Evolutionary conservation across 2,329 filamentous ascomycete genomes (phyloP).

Genomic region (Didymella pinodella): DNA sequence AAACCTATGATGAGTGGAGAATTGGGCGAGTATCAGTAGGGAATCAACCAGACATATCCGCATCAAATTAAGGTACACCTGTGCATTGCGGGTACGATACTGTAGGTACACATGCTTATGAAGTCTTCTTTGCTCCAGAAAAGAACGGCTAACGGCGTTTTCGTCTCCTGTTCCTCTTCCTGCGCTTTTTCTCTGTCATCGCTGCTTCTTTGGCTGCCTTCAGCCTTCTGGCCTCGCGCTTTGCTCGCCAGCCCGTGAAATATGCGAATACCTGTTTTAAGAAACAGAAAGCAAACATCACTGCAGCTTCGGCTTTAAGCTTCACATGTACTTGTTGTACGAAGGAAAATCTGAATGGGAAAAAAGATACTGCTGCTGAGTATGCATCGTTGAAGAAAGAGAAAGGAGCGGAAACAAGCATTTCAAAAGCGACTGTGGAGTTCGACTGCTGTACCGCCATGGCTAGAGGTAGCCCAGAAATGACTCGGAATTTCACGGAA

Average conservation of each 20-base stretch:
- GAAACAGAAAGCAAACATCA: slow-evolving; percentile 20
- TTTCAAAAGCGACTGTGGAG: not conserved
- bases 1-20: no score
- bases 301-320: slow-evolving; percentile 29
- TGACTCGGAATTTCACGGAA: not conserved
- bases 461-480: not conserved
- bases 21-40: not conserved
- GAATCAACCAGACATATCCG: not conserved
- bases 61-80: not conserved
- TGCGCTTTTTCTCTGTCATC: not conserved
- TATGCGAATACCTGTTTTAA: slow-evolving; percentile 13
- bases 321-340: slow-evolving; percentile 26
- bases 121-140: not conserved
- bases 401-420: not conserved
- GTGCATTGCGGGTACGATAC: not conserved
- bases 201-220: not conserved
- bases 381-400: not conserved
- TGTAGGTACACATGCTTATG: not conserved
- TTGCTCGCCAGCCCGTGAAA: slow-evolving; percentile 15
- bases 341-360: slow-evolving; percentile 18
- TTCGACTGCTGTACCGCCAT: not conserved
- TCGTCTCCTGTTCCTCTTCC: not conserved
- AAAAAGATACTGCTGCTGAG: not conserved
- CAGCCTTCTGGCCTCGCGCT: not conserved
- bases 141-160: not conserved